Conservation (phyloP, 2,329 filamentous ascomycete species). For the Aspergillus fijiensis region DNA sequence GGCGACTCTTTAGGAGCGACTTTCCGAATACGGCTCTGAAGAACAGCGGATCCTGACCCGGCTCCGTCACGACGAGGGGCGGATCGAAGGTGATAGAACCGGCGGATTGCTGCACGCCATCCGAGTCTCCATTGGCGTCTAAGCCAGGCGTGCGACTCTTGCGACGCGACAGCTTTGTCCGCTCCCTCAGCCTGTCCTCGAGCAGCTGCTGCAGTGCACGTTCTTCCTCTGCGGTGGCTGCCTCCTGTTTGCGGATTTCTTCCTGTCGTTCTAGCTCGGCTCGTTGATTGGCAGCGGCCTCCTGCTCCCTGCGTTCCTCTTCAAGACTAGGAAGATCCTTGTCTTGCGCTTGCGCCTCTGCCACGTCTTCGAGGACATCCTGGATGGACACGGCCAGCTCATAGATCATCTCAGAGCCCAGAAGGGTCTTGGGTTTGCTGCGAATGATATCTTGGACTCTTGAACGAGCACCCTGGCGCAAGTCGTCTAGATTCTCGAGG, state of each 20-base stretch:
- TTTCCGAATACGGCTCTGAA: conserved; percentile 73
- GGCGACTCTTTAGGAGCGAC: conserved; percentile 63
- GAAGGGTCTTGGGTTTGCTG: conserved; percentile 64
- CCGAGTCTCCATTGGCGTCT: conserved; percentile 29
- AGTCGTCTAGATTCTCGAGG: conserved; percentile 61
- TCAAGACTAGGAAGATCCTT: conserved; percentile 80
- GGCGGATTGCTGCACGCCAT: conserved; percentile 35
- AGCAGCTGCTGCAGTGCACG: conserved; percentile 40
- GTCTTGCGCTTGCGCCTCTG: conserved; percentile 70
- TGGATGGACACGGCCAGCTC: conserved; percentile 61
- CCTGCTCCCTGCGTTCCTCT: conserved; percentile 81
- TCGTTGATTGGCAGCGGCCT: conserved; percentile 64
- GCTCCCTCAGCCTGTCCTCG: conserved; percentile 41
- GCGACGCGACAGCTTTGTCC: conserved; percentile 38
- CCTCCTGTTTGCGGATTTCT: conserved; percentile 44
- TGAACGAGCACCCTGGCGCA: conserved; percentile 69
- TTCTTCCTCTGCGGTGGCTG: conserved; percentile 43
- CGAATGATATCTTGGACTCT: conserved; percentile 69
- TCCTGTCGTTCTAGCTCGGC: conserved; percentile 54
- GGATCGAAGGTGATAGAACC: conserved; percentile 45
- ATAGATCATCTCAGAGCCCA: conserved; percentile 66
- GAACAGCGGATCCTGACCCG: conserved; percentile 60
- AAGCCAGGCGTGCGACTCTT: conserved; percentile 39
- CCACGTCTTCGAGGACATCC: conserved; percentile 81
- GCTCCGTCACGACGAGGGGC: conserved; percentile 58